Conservation (phyloP, 768 basidiomycete genomes). For the Pleurotus tuber-regium region DNA sequence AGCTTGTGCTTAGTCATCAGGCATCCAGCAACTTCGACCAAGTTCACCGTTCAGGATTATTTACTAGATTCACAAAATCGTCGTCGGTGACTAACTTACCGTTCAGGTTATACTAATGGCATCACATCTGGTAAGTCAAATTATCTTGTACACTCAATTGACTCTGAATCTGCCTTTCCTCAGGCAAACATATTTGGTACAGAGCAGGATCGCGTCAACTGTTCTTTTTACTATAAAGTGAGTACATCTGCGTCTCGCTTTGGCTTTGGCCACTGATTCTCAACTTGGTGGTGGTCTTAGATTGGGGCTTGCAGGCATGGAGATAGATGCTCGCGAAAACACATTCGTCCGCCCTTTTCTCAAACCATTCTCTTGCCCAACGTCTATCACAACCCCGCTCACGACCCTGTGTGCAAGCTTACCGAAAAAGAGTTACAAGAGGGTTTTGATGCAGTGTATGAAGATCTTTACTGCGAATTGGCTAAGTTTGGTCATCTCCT, state of each 20-base stretch:
- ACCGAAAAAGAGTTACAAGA: constrained; percentile 87
- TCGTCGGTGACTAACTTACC: neutral
- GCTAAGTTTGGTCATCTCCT: constrained; percentile 93
- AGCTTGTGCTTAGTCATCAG: neutral
- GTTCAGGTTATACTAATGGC: constrained; percentile 39
- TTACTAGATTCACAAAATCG: too few species aligned
- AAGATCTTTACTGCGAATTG: constrained; percentile 93
- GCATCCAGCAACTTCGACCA: neutral
- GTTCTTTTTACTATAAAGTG: constrained; percentile 98
- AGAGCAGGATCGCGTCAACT: constrained; percentile 95
- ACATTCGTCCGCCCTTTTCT: constrained; percentile 96
- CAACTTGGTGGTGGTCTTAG: constrained; percentile 44
- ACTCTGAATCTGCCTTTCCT: constrained; percentile 8
- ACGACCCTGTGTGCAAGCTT: constrained; percentile 87
- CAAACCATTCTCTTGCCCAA: constrained; percentile 96
- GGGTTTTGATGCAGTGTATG: constrained; percentile 91
- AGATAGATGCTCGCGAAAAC: constrained; percentile 96
- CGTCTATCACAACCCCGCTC: constrained; percentile 97
- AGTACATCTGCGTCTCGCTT: constrained; percentile 19
- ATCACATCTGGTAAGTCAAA: constrained; percentile 69
- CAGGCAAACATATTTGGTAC: constrained; percentile 96
- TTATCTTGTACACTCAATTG: neutral
- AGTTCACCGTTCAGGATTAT: neutral
- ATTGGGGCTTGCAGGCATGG: constrained; percentile 99
- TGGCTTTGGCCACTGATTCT: constrained; percentile 8